A percentile compares a stretch with the other conserved stretches of the same genome.
Conservation (phyloP, 805 yeast species). For the Hanseniaspora taiwanica region DNA sequence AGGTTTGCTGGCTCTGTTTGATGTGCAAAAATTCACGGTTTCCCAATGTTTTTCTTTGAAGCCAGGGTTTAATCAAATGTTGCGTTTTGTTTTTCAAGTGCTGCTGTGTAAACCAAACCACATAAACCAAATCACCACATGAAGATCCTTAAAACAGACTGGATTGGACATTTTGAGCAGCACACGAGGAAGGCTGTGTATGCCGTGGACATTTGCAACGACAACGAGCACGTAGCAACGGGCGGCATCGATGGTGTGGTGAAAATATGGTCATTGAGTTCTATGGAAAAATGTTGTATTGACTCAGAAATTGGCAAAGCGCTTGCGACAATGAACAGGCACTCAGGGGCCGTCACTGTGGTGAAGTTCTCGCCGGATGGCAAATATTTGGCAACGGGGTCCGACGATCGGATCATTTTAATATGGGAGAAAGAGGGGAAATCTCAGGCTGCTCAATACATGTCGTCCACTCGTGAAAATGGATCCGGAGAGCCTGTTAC, state of each 20-base stretch:
- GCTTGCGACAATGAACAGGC: constrained; percentile 83
- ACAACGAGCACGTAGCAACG: constrained; percentile 76
- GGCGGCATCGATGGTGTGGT: constrained; percentile 93
- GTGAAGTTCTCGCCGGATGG: constrained; percentile 91
- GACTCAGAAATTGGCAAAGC: constrained; percentile 32
- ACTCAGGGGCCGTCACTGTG: constrained; percentile 92
- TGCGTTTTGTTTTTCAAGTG: not conserved
- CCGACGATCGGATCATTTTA: constrained; percentile 82
- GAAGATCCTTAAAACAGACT: constrained; percentile 57
- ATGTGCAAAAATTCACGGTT: too few relatives aligned
- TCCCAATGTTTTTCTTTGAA: too few relatives aligned
- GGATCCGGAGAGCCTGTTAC: not conserved
- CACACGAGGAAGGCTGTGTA: constrained; percentile 73
- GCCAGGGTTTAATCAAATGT: too few relatives aligned
- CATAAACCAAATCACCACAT: constrained; percentile 19
- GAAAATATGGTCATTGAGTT: constrained; percentile 68
- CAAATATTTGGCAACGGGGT: constrained; percentile 81
- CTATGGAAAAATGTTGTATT: constrained; percentile 25
- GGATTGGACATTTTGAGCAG: constrained; percentile 70
- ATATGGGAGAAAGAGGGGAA: constrained; percentile 88
- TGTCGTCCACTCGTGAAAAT: constrained; percentile 12
- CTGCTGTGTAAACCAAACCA: not conserved
- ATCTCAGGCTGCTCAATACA: constrained; percentile 13
- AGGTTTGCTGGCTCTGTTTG: too few relatives aligned
- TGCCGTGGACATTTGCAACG: constrained; percentile 66